Evolutionary conservation across 2,329 filamentous ascomycete genomes (phyloP).

Genomic region (Capronia americana): DNA sequence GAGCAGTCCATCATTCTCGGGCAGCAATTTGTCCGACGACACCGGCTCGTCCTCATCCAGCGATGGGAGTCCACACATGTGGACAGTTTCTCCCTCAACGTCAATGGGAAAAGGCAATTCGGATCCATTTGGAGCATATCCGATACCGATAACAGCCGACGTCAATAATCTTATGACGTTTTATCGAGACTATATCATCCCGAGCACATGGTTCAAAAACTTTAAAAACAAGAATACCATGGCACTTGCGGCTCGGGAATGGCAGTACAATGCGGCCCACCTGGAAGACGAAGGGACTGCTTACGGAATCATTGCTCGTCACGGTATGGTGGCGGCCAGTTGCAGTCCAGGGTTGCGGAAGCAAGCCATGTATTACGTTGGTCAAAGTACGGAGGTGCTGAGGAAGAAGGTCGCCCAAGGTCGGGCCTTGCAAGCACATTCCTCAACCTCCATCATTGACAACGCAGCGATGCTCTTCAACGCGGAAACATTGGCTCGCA

Average conservation of each 20-base stretch:
- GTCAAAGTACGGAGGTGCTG: slow-evolving; percentile 7
- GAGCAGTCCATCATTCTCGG: not conserved
- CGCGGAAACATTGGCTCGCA: slow-evolving; percentile 7
- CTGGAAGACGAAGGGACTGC: slow-evolving; percentile 14
- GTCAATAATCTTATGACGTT: slow-evolving; percentile 25
- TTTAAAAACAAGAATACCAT: slow-evolving; percentile 15
- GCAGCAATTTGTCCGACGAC: not conserved
- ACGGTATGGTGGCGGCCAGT: slow-evolving; percentile 12
- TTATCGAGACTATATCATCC: slow-evolving; percentile 22
- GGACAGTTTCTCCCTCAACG: slow-evolving; percentile 4
- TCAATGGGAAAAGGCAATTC: slow-evolving; percentile 24
- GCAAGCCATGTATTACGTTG: not conserved
- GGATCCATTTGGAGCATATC: slow-evolving; percentile 23
- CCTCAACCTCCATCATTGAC: slow-evolving; percentile 3
- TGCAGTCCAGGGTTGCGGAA: slow-evolving; percentile 8
- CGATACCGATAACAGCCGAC: slow-evolving; percentile 19
- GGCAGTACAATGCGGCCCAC: slow-evolving; percentile 18
- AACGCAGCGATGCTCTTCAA: slow-evolving; percentile 15
- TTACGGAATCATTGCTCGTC: slow-evolving; percentile 6
- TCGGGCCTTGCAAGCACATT: not conserved
- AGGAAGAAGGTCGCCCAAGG: slow-evolving; percentile 8
- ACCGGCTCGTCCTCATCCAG: not conserved
- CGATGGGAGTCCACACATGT: not conserved
- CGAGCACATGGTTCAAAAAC: slow-evolving; percentile 10
- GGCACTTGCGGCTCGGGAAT: slow-evolving; percentile 9